A percentile compares a stretch with the other conserved stretches of the same genome.
phyloP scores from a whole-genome alignment of 2,329 filamentous ascomycete genomes.

The Dactylellina drechsleri region DNA sequence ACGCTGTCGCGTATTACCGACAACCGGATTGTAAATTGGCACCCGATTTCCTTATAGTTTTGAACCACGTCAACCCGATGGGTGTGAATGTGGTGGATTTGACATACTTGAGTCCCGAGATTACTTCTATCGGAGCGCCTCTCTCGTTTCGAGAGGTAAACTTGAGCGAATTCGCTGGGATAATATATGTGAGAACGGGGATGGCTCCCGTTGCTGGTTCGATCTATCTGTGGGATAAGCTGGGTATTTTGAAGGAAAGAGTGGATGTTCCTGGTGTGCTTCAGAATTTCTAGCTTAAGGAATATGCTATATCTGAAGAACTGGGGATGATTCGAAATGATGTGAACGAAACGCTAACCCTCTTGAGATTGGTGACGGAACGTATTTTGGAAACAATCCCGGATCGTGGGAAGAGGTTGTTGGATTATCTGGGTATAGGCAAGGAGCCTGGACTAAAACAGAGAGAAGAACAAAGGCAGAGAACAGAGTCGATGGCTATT shows the following conservation, averaged over 20 bases:
- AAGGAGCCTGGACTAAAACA: neutral
- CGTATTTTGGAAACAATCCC: neutral
- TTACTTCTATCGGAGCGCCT: neutral
- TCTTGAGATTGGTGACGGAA: slow-evolving; percentile 25
- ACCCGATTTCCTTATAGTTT: slow-evolving; percentile 14
- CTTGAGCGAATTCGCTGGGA: neutral
- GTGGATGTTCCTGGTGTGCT: neutral
- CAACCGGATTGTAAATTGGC: slow-evolving; percentile 11
- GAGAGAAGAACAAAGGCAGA: neutral
- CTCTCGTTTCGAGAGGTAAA: slow-evolving; percentile 13
- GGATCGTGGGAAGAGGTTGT: neutral
- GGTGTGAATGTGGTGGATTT: slow-evolving; percentile 42
- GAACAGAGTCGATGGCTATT: neutral
- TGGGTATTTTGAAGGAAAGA: neutral
- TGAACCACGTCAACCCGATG: slow-evolving; percentile 10
- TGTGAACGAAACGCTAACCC: neutral
- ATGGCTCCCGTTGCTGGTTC: neutral
- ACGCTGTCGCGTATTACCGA: slow-evolving; percentile 35
- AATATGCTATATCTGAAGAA: neutral
- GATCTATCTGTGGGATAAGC: slow-evolving; percentile 18
- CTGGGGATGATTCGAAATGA: neutral
- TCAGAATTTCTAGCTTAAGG: slow-evolving; percentile 7
- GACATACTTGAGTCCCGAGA: slow-evolving; percentile 1
- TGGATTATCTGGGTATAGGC: neutral
- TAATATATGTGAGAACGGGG: neutral